A percentile compares a stretch with the other conserved stretches of the same genome.
Conservation (phyloP, 139 green algal species). For the Pseudopediastrum boryanum region DNA sequence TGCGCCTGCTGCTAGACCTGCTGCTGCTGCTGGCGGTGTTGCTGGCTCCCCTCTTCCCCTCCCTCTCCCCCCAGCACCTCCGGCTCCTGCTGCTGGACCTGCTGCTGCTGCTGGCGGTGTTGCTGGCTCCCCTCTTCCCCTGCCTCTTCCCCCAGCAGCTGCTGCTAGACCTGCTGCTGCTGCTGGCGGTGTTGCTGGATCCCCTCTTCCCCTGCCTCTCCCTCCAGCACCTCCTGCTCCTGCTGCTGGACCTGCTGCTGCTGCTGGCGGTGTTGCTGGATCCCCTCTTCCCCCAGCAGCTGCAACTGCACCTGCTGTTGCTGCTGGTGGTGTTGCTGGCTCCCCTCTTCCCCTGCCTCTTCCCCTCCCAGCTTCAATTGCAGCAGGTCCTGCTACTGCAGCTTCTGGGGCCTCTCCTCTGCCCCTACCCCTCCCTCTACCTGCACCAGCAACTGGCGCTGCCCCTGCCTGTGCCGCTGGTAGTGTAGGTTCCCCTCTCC, state of each 20-base stretch:
- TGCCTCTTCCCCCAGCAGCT: neutral
- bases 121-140: slow-evolving; percentile 7
- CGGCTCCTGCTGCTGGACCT: neutral
- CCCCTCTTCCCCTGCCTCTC: slow-evolving; percentile 3
- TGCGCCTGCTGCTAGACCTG: neutral
- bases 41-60: neutral
- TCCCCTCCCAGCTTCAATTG: neutral
- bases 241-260: slow-evolving; percentile 11
- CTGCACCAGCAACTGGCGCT: too few relatives aligned
- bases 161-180: slow-evolving; percentile 2
- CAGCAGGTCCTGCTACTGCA: neutral
- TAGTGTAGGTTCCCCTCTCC: too few relatives aligned
- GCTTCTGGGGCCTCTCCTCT: too few relatives aligned
- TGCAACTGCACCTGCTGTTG: slow-evolving; percentile 6
- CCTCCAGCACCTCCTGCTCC: neutral
- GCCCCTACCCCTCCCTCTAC: too few relatives aligned
- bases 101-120: neutral
- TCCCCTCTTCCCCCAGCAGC: neutral
- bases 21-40: neutral
- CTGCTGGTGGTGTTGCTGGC: neutral
- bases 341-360: neutral
- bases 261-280: neutral
- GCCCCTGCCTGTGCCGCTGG: too few relatives aligned
- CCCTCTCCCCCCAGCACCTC: neutral
- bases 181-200: neutral